phyloP scores from a whole-genome alignment of 768 basidiomycete species.

The Lepiota brunneoincarnata region DNA sequence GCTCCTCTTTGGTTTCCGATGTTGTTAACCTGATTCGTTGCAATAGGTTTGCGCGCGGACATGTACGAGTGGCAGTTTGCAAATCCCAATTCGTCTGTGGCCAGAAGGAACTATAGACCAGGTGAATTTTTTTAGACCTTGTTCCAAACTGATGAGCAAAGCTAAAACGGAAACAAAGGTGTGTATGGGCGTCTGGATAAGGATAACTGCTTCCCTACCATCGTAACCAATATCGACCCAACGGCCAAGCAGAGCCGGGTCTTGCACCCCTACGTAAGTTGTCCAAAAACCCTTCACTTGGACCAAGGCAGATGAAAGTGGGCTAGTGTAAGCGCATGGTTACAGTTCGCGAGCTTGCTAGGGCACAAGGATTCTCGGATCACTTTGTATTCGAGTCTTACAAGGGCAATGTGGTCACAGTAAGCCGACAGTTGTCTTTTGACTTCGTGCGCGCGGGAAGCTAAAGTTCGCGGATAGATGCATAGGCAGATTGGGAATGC shows the following conservation, averaged over 20 bases:
- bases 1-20: background rate
- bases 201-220: constrained; percentile 62
- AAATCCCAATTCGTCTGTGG: constrained; percentile 59
- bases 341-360: constrained; percentile 72
- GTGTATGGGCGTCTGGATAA: constrained; percentile 57
- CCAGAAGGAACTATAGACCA: constrained; percentile 45
- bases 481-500: constrained; percentile 83
- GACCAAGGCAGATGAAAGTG: background rate
- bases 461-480: constrained; percentile 45
- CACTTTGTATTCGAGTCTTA: constrained; percentile 59
- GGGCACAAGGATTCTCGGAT: constrained; percentile 83
- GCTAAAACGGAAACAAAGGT: constrained; percentile 24
- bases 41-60: constrained; percentile 39
- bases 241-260: constrained; percentile 76
- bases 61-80: constrained; percentile 58
- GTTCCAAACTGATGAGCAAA: background rate
- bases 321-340: constrained; percentile 65
- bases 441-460: background rate
- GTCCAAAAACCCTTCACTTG: background rate
- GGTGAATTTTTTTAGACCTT: constrained; percentile 31
- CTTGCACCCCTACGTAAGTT: constrained; percentile 60
- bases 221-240: constrained; percentile 75
- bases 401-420: constrained; percentile 55
- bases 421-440: too few species aligned
- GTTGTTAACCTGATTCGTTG: background rate